These are phyloP conservation scores for Pythium sukuiense DNA, from an alignment of 352 stramenopile species.

Conservation along the genomic window DNA sequence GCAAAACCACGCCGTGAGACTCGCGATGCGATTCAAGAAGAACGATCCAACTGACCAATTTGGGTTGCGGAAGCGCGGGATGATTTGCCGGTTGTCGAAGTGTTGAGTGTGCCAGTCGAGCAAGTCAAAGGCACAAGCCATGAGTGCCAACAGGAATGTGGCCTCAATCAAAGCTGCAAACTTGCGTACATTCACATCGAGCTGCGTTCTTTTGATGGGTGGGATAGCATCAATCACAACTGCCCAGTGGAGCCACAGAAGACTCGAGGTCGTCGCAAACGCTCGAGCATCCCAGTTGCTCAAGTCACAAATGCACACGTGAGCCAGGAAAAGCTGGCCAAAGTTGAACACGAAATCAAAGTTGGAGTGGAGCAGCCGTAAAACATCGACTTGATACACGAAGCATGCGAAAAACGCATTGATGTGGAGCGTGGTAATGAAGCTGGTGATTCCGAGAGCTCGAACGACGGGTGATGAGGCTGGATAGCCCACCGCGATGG, in stretches of 20 bases:
- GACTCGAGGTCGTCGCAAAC: neutral
- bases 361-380: conserved; percentile 6
- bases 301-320: conserved; percentile 9
- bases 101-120: neutral
- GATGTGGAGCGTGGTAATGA: neutral
- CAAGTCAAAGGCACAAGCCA: neutral
- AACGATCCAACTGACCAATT: conserved; percentile 20
- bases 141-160: neutral
- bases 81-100: conserved; percentile 5
- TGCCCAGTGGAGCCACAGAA: conserved; percentile 31
- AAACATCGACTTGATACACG: conserved; percentile 18
- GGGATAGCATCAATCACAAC: conserved; percentile 15
- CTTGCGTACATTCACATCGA: neutral
- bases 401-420: conserved; percentile 2
- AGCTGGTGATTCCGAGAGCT: neutral
- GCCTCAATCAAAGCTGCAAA: neutral
- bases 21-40: conserved; percentile 21
- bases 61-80: neutral
- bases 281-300: conserved; percentile 11
- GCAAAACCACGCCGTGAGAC: conserved; percentile 18
- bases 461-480: neutral
- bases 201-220: neutral
- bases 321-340: conserved; percentile 13
- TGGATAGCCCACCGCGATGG: neutral
- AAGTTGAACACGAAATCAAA: conserved; percentile 22